Percentiles rank a stretch among this genome's conserved stretches.
Evolutionary conservation across 768 basidiomycete genomes (phyloP).

Genomic region (Boletus edulis): DNA sequence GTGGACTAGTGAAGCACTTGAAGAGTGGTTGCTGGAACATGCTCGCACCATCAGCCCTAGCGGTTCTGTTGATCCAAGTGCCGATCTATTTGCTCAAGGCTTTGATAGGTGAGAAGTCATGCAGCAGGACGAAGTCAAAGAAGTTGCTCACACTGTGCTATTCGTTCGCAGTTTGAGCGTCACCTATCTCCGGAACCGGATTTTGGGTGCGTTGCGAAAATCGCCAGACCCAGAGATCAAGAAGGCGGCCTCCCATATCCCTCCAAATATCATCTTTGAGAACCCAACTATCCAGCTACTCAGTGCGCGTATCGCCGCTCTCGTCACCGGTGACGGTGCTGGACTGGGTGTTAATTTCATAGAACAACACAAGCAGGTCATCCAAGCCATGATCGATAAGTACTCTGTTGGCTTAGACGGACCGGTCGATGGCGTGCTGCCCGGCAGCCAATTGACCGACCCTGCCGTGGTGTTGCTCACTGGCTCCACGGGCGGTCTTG

Average conservation of each 20-base stretch:
- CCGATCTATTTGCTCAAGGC: constrained; percentile 30
- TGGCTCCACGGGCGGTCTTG: constrained; percentile 44
- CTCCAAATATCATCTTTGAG: constrained; percentile 32
- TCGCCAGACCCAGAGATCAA: background rate
- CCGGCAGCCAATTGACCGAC: background rate
- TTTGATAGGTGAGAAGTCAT: constrained; percentile 29
- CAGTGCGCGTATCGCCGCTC: background rate
- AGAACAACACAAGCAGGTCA: background rate
- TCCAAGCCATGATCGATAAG: constrained; percentile 37
- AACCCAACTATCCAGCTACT: constrained; percentile 32
- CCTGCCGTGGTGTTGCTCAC: constrained; percentile 27
- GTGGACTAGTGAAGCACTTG: background rate
- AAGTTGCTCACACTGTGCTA: no score
- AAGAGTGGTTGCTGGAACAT: constrained; percentile 14
- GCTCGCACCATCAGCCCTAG: background rate
- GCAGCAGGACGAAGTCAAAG: background rate
- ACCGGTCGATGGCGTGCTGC: background rate
- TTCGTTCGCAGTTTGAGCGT: constrained; percentile 19
- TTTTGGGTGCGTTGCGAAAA: constrained; percentile 12
- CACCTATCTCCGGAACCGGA: constrained; percentile 24
- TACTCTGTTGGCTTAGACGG: constrained; percentile 23
- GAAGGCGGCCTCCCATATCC: constrained; percentile 11
- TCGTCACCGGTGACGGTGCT: background rate
- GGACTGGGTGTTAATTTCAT: background rate
- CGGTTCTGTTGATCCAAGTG: background rate